Conservation (phyloP, 192 early-diverging fungal species). For the Mortierella alpina region DNA sequence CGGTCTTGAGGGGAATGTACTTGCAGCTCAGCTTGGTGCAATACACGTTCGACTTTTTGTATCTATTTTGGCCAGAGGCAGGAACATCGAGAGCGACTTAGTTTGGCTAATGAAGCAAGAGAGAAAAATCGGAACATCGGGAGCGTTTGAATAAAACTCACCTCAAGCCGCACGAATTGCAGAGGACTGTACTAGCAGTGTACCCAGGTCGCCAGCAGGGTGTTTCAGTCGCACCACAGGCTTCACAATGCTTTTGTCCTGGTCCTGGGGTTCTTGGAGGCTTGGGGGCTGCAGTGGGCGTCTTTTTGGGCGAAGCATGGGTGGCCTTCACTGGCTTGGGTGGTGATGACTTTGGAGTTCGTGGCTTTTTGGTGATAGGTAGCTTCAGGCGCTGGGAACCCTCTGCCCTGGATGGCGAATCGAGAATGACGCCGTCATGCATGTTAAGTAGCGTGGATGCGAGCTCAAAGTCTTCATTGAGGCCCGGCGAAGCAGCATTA, state of each 20-base stretch:
- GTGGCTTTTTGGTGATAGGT: too few relatives aligned
- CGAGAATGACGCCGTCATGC: too few relatives aligned
- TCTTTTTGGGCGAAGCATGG: background rate
- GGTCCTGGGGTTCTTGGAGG: background rate
- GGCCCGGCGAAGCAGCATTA: too few relatives aligned
- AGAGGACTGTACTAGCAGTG: conserved; percentile 33
- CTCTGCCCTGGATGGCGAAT: too few relatives aligned
- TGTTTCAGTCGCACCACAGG: conserved; percentile 44
- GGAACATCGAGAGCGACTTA: background rate
- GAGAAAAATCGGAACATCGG: background rate
- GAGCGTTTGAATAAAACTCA: background rate
- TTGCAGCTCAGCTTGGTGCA: conserved; percentile 44
- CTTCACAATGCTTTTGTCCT: conserved; percentile 38
- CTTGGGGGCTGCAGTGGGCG: too few relatives aligned
- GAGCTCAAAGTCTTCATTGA: too few relatives aligned
- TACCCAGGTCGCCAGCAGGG: conserved; percentile 57
- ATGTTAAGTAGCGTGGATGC: too few relatives aligned
- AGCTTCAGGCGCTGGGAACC: too few relatives aligned
- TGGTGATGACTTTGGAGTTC: too few relatives aligned
- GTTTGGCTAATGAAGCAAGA: background rate
- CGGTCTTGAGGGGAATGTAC: conserved; percentile 57
- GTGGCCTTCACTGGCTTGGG: too few relatives aligned
- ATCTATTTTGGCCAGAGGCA: conserved; percentile 3
- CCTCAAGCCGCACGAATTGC: conserved; percentile 53
- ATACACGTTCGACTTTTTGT: conserved; percentile 53